Evolutionary conservation across 768 basidiomycete species (phyloP), one percentile per base, ranked within the genome.

Genomic region (Tylopilus felleus): DNA sequence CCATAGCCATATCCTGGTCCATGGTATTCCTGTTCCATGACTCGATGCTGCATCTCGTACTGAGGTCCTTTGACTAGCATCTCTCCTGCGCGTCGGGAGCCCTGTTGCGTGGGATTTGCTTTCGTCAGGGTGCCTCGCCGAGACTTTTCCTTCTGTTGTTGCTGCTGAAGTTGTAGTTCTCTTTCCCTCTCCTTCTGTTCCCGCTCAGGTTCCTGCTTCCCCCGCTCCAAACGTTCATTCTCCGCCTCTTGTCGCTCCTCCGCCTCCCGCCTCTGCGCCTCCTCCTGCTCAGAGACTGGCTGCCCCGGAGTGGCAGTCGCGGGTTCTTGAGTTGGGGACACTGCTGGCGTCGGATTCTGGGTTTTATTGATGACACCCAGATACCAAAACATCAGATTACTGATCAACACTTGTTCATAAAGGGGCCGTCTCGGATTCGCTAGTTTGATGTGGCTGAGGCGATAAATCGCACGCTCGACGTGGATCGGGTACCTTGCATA

Each of bases 331-430:
- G 73, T 59, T 36, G 77, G 61, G 8, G 70, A 41, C 5, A 71
- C 63, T 5, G 76, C 73, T 35, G 69, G 45, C 13, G 74, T 67
- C 14, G 78, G 74, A 49, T 65, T 80, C 64, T 86, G 87, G 19
- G 91, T 82, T 73, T 96, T 94, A 72, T 98, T 97, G 73, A 98
- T 98, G 60, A 98, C 86, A 13, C 95, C 93, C 35, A 99, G 80
- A 69, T 98, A 99, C 97, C 97, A 99, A 78, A 99, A 98, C 93
- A 96, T 97, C 64, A 93, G 75, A 67, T 93, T 93, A 66, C 88
- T 91, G 70, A 91, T 93, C 53, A 92, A 75, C 50, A 90, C 97
- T 71, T 99, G 97, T 75, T 99, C 97, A 65, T 97, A 98, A 17
- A 99, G 78, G 25, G 97, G 95, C 42, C 97, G 81, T 54, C 97